Evolutionary conservation across 129 eudicot genomes (phyloP).

Genomic region (Sambucus nigra): DNA sequence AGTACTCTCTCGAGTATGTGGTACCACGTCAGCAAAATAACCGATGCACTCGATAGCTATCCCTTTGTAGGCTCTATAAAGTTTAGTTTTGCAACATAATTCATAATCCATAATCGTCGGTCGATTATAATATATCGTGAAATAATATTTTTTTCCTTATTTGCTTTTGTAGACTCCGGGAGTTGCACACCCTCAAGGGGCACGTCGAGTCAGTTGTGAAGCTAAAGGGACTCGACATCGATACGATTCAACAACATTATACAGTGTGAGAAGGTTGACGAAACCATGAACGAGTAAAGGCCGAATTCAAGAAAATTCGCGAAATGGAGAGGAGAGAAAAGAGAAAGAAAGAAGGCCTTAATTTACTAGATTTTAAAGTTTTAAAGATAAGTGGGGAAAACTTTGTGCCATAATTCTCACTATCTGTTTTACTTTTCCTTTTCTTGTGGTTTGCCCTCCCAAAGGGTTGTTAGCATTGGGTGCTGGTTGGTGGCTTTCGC

Average conservation of each 20-base stretch:
- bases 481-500: slow-evolving; percentile 17
- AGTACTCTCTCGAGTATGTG: no score
- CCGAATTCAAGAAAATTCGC: slow-evolving; percentile 9
- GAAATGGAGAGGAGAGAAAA: background rate
- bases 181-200: slow-evolving; percentile 86
- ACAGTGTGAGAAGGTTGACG: slow-evolving; percentile 44
- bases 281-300: background rate
- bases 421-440: slow-evolving; percentile 21
- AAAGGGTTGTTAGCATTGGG: slow-evolving; percentile 2
- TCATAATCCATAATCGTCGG: no score
- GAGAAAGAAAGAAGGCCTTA: slow-evolving; percentile 25
- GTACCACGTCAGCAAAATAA: no score
- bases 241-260: slow-evolving; percentile 86
- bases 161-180: slow-evolving; percentile 55
- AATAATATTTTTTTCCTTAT: no score
- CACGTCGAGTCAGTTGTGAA: no score
- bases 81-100: no score
- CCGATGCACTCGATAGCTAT: no score
- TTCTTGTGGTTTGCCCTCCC: slow-evolving; percentile 5
- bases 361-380: slow-evolving; percentile 15
- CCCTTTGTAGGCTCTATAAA: no score
- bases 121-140: no score
- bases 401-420: slow-evolving; percentile 23
- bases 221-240: no score
- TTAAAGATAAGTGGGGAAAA: slow-evolving; percentile 14